These are phyloP conservation scores for Sclerotinia minor DNA, from an alignment of 2,329 filamentous ascomycete genomes.

Conservation along the genomic window DNA sequence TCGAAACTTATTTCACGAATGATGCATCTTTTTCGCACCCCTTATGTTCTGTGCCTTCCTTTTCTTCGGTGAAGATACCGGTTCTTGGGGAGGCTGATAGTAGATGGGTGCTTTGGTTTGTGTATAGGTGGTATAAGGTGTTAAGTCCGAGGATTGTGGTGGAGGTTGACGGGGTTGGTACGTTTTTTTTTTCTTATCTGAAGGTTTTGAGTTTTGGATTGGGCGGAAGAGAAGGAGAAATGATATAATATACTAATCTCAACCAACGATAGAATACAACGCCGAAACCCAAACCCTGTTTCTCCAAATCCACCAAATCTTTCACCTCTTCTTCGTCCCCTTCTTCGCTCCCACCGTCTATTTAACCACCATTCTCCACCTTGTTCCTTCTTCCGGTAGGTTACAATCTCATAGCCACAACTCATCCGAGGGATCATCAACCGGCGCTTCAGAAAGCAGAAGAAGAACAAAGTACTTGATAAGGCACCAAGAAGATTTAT, in stretches of 20 bases:
- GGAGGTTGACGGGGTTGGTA: slow-evolving; percentile 59
- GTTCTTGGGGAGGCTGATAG: slow-evolving; percentile 55
- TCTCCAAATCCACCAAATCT: slow-evolving; percentile 70
- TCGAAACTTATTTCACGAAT: slow-evolving; percentile 72
- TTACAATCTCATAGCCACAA: neutral
- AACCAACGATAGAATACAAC: slow-evolving; percentile 58
- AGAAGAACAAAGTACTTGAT: slow-evolving; percentile 64
- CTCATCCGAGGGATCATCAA: neutral
- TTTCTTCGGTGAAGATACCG: slow-evolving; percentile 47
- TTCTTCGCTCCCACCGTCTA: slow-evolving; percentile 68
- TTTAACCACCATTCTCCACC: slow-evolving; percentile 66
- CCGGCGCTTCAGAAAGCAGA: neutral
- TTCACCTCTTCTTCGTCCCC: slow-evolving; percentile 75
- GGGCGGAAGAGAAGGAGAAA: neutral
- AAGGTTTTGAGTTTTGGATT: neutral
- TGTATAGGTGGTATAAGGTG: slow-evolving; percentile 85
- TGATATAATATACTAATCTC: neutral
- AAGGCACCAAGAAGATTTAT: slow-evolving; percentile 74
- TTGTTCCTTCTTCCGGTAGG: slow-evolving; percentile 49
- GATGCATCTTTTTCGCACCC: slow-evolving; percentile 76
- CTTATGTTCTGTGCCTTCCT: slow-evolving; percentile 67
- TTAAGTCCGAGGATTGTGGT: slow-evolving; percentile 73
- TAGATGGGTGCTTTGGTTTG: slow-evolving; percentile 63
- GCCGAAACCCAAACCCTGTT: slow-evolving; percentile 66
- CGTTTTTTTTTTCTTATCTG: slow-evolving; percentile 26